Evolutionary conservation across 306 rosid species (phyloP), one percentile per base, ranked within the genome.

Genomic region (Rosa persica): DNA sequence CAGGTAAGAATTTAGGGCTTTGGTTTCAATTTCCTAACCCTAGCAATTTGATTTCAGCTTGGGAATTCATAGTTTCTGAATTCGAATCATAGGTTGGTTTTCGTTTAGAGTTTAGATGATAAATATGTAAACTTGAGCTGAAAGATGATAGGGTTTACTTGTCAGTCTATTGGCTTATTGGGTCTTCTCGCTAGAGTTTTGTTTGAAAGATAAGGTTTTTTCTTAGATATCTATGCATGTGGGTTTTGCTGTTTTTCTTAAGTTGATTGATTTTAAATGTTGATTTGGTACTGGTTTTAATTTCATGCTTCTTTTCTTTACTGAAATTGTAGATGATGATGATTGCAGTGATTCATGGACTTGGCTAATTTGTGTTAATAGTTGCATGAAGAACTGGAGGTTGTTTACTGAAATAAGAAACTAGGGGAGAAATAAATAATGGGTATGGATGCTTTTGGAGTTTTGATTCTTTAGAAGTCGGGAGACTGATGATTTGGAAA

Each of bases 1-100:
- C 75, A 71, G 86, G 86, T 83, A 83, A 83, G 67, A 76, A 57
- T 39, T 38, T 23, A 42, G 78, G 70, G 51, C 67, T 83, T 69
- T 42, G n/a, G 64, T 78, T 46, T 75, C 47, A 30, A 27, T 75
- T 62, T 75, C 39, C 34, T 46, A 74, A 62, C 61, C 67, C 46
- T 36, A 61, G 79, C 23, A 70, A n/a, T 75, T 75, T 16, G 61
- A 47, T 60, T 75, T 79, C 39, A 70, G 68, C 83, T 75, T 34
- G 12, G 2, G 60, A 62, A 61, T 42, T 62, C 30, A 4, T 38
- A 52, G 23, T 15, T 79, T 48, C 13, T 69, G 44, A 72, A 72
- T 36, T 54, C 51, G 30, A 25, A 16, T 55, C 4, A 15, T 72
- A 51, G 70, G 57, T 39, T 60, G 2, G 11, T 3, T 20, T 20